Base-by-base conservation (phyloP, 2,329 filamentous ascomycete genomes). In the Exophiala xenobiotica region DNA sequence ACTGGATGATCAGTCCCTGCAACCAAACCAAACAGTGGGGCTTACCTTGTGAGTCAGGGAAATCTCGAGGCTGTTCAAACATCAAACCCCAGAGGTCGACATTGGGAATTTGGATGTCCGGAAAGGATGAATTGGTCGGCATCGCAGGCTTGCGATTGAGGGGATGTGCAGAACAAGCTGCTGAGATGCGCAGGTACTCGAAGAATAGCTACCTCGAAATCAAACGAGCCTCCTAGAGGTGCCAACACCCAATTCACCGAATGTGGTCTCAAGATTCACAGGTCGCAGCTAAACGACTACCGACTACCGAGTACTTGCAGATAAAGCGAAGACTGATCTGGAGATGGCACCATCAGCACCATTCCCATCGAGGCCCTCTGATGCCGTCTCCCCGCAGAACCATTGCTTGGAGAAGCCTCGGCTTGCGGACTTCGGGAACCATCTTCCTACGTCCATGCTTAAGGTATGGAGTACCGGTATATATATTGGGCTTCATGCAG, bases 41-140 rank as follows among this genome's bases (percentile, higher is more conserved):
- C 47, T 7, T 24, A 54, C 57, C 57, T 51, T 61, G 58, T 8
- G 52, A 47, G 29, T 62, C 58, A 19, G 58, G 44, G 44, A 62
- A 62, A 4, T 55, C 51, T 35, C 58, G 54, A 14, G 46, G 44
- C 35, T 50, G 46, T 35, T 60, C 58, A 46, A 62, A 62, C 58
- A 62, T 58, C 51, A 90, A 83, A 0, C 78, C 78, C 88, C 88
- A 96, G 42, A 95, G 66, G 67, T 95, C 90, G 49, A 85, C 71
- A 60, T 86, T 73, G 0, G 91, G 90, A 33, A 96, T 84, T 16
- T 83, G 74, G 29, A 93, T 63, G 6, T 76, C 68, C 1, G 82
- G 76, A 64, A 84, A 89, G 1, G 73, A 71, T 2, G 89, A 90
- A 40, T 81, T 74, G 63, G 85, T 78, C 54, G 87, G 86, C 90